Base-by-base conservation (phyloP, 192 early-diverging fungal species). In the Dissophora ornata region DNA sequence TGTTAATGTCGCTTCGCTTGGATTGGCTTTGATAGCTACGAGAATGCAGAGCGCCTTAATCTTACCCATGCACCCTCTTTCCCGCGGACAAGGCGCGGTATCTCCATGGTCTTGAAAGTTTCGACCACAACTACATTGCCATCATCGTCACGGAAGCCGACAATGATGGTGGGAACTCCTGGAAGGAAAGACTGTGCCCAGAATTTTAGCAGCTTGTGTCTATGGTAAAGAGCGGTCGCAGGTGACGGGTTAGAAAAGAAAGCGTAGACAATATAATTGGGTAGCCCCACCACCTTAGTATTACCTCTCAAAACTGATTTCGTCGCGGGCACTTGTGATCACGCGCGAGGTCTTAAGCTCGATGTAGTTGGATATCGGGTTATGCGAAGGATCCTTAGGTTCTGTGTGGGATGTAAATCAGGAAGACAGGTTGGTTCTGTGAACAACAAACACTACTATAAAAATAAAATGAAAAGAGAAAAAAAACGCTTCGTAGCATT, bases 181-280 rank as follows among this genome's bases (percentile, higher is more conserved):
- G 93, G 89, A 2, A 99, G 81, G 80, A 93, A 97, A 21, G 93
- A 96, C 79, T 99, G 97, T 4, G 94, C 93, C 90, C 94, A 99
- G 62, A 93, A 92, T 61, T 94, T 93, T 0, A 97, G 63, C 53
- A 99, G 81, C 78, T 99, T 99, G 81, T 84, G 79, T 28, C 90
- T 91, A 61, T 15, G 21, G 33, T 18, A 18, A 55, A 13, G 29
- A 44, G 41, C 12, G 36, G 12, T 9, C 36, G 12, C 12, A 38
- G 7, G 5, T 38, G n/a, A n/a, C n/a, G n/a, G 36, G 36, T 38
- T 38, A 12, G 15, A 46, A 56, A 38, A 44, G 36, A 34, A 18
- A 29, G n/a, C n/a, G n/a, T n/a, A n/a, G n/a, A n/a, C n/a, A n/a
- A n/a, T n/a, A n/a, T n/a, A 38, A 6, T 9, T 38, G 36, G 36